phyloP scores from a whole-genome alignment of 1,284 basidiomycete species.

The Moesziomyces parantarcticus region DNA sequence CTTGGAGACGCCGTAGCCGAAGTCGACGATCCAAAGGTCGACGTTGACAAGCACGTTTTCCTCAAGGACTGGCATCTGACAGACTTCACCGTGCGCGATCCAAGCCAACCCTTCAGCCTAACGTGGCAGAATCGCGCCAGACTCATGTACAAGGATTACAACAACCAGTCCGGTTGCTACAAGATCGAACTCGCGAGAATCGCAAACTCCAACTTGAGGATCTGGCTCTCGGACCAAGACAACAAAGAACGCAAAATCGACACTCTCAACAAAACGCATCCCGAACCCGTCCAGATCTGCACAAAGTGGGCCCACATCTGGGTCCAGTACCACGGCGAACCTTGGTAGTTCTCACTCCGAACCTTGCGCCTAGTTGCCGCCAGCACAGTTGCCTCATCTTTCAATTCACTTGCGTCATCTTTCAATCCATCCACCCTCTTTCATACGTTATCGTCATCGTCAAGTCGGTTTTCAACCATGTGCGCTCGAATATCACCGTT shows the following conservation, averaged over 20 bases:
- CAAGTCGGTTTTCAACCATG: too few species aligned
- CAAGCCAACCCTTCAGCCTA: constrained; percentile 5
- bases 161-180: constrained; percentile 2
- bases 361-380: too few species aligned
- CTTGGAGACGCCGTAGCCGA: background rate
- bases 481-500: too few species aligned
- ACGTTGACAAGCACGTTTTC: constrained; percentile 7
- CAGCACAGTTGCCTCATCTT: too few species aligned
- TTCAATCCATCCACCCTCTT: too few species aligned
- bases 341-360: too few species aligned
- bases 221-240: constrained; percentile 28
- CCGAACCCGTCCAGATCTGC: background rate
- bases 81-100: constrained; percentile 25
- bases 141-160: constrained; percentile 10
- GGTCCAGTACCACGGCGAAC: constrained; percentile 6
- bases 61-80: constrained; percentile 16
- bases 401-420: too few species aligned
- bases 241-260: constrained; percentile 12
- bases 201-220: background rate
- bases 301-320: constrained; percentile 27
- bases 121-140: background rate
- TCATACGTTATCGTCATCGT: too few species aligned
- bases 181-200: constrained; percentile 4
- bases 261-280: background rate
- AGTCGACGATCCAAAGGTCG: background rate